phyloP scores from a whole-genome alignment of 805 yeast genomes.

The Pichia pseudocactophila region DNA sequence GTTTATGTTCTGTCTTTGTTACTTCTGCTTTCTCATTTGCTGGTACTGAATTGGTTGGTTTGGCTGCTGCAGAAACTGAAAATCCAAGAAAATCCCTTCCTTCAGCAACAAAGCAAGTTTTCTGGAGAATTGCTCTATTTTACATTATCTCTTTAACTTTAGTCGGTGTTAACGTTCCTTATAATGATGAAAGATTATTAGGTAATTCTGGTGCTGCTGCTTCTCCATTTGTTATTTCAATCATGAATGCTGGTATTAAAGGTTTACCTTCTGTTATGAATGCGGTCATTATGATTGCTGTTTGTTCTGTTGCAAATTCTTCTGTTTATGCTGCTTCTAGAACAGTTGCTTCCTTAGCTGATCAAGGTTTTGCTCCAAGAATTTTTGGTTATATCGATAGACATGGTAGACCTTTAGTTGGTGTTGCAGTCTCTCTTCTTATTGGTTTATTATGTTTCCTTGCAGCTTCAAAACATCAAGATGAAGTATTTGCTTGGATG shows the following conservation, averaged over 20 bases:
- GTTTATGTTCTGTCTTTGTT: slow-evolving; percentile 54
- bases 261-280: slow-evolving; percentile 64
- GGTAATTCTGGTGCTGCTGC: slow-evolving; percentile 42
- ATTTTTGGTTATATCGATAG: slow-evolving; percentile 60
- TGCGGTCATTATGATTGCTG: slow-evolving; percentile 62
- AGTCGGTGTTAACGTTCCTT: slow-evolving; percentile 56
- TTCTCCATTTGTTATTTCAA: slow-evolving; percentile 68
- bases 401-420: slow-evolving; percentile 67
- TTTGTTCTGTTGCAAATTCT: slow-evolving; percentile 66
- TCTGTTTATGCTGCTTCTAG: slow-evolving; percentile 66
- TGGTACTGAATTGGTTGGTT: slow-evolving; percentile 58
- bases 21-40: slow-evolving; percentile 58
- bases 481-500: slow-evolving; percentile 59
- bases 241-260: slow-evolving; percentile 47
- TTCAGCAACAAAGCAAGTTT: slow-evolving; percentile 54
- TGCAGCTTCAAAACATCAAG: slow-evolving; percentile 47
- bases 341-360: slow-evolving; percentile 57
- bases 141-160: slow-evolving; percentile 45
- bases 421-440: slow-evolving; percentile 43
- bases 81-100: slow-evolving; percentile 56
- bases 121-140: slow-evolving; percentile 54
- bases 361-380: slow-evolving; percentile 58
- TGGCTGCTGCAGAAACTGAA: slow-evolving; percentile 58
- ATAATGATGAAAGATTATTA: slow-evolving; percentile 37
- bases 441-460: slow-evolving; percentile 53